Percentiles rank a stretch among this genome's conserved stretches.
phyloP scores from a whole-genome alignment of 2,329 filamentous ascomycete genomes.

The Byssoonygena ceratinophila region DNA sequence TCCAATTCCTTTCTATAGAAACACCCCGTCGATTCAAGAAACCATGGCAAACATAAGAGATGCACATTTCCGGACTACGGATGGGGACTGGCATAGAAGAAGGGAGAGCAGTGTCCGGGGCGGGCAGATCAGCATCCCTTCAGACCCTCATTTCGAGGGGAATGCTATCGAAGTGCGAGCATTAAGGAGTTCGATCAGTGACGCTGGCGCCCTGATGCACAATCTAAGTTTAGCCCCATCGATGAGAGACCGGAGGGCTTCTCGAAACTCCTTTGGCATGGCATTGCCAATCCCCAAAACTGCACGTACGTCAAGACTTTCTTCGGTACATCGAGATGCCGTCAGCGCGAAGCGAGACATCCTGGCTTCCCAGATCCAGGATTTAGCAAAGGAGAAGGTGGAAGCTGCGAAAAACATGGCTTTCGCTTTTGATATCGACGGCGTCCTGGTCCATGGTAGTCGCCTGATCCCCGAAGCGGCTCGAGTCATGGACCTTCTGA shows the following conservation, averaged over 20 bases:
- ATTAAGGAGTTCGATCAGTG: slow-evolving; percentile 55
- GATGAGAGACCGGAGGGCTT: slow-evolving; percentile 55
- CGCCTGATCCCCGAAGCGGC: slow-evolving; percentile 58
- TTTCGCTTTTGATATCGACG: slow-evolving; percentile 61
- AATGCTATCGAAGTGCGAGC: slow-evolving; percentile 60
- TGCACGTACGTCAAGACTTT: slow-evolving; percentile 58
- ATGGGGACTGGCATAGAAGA: slow-evolving; percentile 5
- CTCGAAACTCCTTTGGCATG: slow-evolving; percentile 65
- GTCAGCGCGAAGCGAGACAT: slow-evolving; percentile 54
- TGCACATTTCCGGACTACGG: neutral
- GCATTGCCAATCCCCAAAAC: slow-evolving; percentile 62
- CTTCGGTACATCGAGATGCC: slow-evolving; percentile 49
- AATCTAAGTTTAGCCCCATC: slow-evolving; percentile 58
- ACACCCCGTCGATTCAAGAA: neutral
- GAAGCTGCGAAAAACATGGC: slow-evolving; percentile 65
- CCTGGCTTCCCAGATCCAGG: slow-evolving; percentile 59
- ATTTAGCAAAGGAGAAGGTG: slow-evolving; percentile 56
- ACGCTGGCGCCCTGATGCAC: slow-evolving; percentile 62
- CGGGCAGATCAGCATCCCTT: slow-evolving; percentile 33
- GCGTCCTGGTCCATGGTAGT: slow-evolving; percentile 64
- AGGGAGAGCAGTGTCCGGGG: slow-evolving; percentile 9
- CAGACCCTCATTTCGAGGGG: slow-evolving; percentile 32
- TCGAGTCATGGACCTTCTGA: slow-evolving; percentile 57
- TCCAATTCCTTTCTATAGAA: neutral
- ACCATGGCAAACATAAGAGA: slow-evolving; percentile 9